A percentile compares a stretch with the other conserved stretches of the same genome.
phyloP scores from a whole-genome alignment of 2,329 filamentous ascomycete genomes.

The Aureobasidium melanogenum region DNA sequence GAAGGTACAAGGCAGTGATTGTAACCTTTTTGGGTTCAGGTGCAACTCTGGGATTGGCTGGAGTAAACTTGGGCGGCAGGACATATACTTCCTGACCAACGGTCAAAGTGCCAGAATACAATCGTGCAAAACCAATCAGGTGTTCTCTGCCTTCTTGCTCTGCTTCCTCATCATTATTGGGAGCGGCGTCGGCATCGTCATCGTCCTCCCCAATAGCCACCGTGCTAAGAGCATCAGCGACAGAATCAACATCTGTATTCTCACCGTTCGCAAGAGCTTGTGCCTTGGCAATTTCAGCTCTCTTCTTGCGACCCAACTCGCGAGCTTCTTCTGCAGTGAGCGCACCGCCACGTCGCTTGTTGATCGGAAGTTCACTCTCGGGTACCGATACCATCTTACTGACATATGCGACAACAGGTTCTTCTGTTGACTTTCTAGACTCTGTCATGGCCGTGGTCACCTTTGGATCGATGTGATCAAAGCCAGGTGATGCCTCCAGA shows the following conservation, averaged over 20 bases:
- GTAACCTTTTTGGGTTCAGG: conserved; percentile 75
- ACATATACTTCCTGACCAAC: conserved; percentile 91
- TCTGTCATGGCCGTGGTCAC: conserved; percentile 74
- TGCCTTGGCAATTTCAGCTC: conserved; percentile 76
- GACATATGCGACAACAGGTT: conserved; percentile 85
- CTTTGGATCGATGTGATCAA: conserved; percentile 56
- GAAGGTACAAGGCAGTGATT: conserved; percentile 80
- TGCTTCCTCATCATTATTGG: conserved; percentile 28
- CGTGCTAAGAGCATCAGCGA: conserved; percentile 53
- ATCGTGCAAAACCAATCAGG: conserved; percentile 85
- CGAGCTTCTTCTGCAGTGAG: conserved; percentile 84
- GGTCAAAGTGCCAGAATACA: conserved; percentile 83
- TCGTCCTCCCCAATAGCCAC: conserved; percentile 49
- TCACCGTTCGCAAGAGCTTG: conserved; percentile 50
- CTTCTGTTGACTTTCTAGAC: conserved; percentile 61
- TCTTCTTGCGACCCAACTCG: conserved; percentile 78
- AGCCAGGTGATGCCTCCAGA: conserved; percentile 70
- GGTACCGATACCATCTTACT: conserved; percentile 98
- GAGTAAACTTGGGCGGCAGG: conserved; percentile 85
- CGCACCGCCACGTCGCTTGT: conserved; percentile 62
- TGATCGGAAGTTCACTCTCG: conserved; percentile 82
- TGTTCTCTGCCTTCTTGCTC: conserved; percentile 67
- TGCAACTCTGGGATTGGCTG: conserved; percentile 60
- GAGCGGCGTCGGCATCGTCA: conserved; percentile 12
- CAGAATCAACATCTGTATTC: conserved; percentile 43